Conservation (phyloP, 2,329 filamentous ascomycete genomes). For the Metarhizium brunneum region DNA sequence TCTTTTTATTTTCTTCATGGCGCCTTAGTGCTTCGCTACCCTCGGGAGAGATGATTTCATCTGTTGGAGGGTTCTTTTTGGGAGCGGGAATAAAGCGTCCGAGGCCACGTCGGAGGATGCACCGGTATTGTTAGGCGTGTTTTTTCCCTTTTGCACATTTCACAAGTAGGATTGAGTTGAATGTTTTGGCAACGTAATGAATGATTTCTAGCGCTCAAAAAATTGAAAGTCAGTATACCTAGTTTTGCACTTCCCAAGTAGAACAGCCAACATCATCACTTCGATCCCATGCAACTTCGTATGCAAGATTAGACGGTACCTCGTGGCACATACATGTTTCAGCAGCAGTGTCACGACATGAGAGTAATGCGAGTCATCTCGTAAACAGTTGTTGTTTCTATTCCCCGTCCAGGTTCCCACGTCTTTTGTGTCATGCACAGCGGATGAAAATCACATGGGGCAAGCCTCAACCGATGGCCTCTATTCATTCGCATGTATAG, state of each 20-base stretch:
- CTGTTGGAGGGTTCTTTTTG: not conserved
- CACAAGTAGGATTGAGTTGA: not conserved
- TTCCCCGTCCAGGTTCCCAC: not conserved
- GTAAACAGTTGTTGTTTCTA: not conserved
- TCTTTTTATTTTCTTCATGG: not conserved
- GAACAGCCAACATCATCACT: not conserved
- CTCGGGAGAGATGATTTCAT: not conserved
- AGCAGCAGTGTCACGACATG: conserved; percentile 2
- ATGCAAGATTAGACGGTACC: not conserved
- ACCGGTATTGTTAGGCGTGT: not conserved
- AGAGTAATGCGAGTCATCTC: conserved; percentile 4
- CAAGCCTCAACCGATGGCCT: not conserved
- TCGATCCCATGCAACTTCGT: conserved; percentile 19
- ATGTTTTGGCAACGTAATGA: not conserved
- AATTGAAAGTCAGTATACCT: not conserved
- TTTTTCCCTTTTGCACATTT: not conserved
- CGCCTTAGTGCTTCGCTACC: not conserved
- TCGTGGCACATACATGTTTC: conserved; percentile 3
- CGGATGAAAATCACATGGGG: not conserved
- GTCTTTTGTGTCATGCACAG: not conserved
- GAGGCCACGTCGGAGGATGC: not conserved
- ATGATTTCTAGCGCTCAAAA: not conserved
- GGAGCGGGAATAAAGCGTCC: not conserved
- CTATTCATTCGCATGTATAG: not conserved
- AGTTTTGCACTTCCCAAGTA: not conserved